Percentiles rank a stretch among this genome's conserved stretches.
phyloP scores from a whole-genome alignment of 2,329 filamentous ascomycete species.

The Microcera coccophila region DNA sequence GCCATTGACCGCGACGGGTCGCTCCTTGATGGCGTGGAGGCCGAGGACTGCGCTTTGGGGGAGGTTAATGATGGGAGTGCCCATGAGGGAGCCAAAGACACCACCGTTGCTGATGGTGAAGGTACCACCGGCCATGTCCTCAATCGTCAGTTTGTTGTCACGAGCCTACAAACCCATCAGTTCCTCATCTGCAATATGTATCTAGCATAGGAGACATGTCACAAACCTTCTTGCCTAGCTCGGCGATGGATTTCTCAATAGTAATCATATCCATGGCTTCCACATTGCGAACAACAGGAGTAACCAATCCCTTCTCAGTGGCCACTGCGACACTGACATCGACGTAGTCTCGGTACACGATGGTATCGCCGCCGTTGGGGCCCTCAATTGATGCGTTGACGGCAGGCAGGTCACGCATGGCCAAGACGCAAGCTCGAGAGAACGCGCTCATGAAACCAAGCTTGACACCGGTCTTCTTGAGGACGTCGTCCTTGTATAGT shows the following conservation, averaged over 20 bases:
- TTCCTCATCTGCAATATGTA: neutral
- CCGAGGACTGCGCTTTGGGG: conserved; percentile 90
- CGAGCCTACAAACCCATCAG: conserved; percentile 56
- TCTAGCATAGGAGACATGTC: neutral
- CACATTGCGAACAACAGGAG: conserved; percentile 90
- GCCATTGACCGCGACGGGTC: conserved; percentile 82
- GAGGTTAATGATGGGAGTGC: conserved; percentile 96
- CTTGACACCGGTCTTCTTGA: conserved; percentile 96
- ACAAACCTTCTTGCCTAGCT: conserved; percentile 87
- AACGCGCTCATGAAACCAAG: conserved; percentile 99
- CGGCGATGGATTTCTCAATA: conserved; percentile 88
- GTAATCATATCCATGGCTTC: conserved; percentile 82
- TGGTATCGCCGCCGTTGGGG: conserved; percentile 89
- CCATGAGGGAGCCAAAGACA: conserved; percentile 95
- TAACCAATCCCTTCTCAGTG: conserved; percentile 95
- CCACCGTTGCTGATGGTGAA: conserved; percentile 98
- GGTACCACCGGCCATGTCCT: conserved; percentile 97
- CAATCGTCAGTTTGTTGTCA: conserved; percentile 93
- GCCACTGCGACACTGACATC: conserved; percentile 97
- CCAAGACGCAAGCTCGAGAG: conserved; percentile 80
- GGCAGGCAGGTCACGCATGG: conserved; percentile 90
- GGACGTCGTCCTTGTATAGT: conserved; percentile 90
- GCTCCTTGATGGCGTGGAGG: conserved; percentile 95
- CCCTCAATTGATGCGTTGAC: conserved; percentile 98
- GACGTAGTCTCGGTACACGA: conserved; percentile 97